Conservation (phyloP, 129 eudicot species). For the Flaveria sonorensis region DNA sequence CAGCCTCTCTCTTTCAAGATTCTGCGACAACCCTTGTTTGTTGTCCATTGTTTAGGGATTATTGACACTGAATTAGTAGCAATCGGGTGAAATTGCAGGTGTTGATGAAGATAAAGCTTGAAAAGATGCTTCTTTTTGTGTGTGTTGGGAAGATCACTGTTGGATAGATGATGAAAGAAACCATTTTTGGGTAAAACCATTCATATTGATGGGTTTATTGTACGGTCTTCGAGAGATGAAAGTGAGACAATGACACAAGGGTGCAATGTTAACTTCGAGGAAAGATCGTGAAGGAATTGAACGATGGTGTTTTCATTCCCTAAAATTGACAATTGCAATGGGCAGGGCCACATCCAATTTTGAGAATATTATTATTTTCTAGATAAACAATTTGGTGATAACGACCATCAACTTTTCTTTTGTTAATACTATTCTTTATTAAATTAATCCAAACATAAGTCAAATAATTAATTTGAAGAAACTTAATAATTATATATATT, state of each 20-base stretch:
- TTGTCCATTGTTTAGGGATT: constrained; percentile 1
- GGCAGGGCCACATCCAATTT: background rate
- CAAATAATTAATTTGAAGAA: too few species aligned
- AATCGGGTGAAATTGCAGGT: background rate
- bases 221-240: background rate
- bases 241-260: constrained; percentile 6
- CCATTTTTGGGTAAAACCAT: background rate
- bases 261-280: constrained; percentile 12
- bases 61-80: background rate
- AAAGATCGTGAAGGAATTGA: background rate
- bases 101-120: too few species aligned
- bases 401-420: background rate
- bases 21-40: constrained; percentile 27
- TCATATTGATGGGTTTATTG: constrained; percentile 17
- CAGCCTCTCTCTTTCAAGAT: constrained; percentile 38
- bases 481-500: too few species aligned
- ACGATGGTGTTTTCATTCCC: background rate
- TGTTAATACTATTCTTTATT: background rate
- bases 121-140: too few species aligned
- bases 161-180: background rate
- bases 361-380: background rate
- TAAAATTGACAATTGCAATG: background rate
- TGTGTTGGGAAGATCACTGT: background rate
- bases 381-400: background rate
- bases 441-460: background rate